These are phyloP conservation scores for Royoungia palumana DNA, from an alignment of 768 basidiomycete genomes.

Conservation along the genomic window DNA sequence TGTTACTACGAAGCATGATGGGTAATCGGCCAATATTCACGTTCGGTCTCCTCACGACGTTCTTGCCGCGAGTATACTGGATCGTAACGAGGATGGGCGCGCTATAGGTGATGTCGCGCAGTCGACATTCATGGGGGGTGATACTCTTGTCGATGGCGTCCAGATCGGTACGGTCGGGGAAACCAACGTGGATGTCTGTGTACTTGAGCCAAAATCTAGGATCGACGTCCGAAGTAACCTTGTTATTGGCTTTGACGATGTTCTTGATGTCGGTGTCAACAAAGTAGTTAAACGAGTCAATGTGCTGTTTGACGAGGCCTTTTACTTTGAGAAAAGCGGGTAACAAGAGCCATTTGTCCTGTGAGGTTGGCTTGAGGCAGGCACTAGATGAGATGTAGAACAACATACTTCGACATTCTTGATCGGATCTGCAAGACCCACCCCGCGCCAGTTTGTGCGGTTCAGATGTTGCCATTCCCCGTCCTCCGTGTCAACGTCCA, in stretches of 20 bases:
- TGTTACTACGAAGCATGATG: constrained; percentile 95
- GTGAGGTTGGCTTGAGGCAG: constrained; percentile 3
- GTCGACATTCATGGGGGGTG: constrained; percentile 95
- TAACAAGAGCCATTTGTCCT: constrained; percentile 99
- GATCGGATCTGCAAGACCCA: constrained; percentile 84
- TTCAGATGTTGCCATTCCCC: constrained; percentile 60
- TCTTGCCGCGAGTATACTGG: constrained; percentile 90
- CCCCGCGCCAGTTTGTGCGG: constrained; percentile 64
- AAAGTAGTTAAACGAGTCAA: constrained; percentile 99
- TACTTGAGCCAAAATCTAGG: constrained; percentile 97
- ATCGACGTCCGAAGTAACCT: constrained; percentile 94
- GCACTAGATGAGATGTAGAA: neutral
- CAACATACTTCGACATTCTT: constrained; percentile 81
- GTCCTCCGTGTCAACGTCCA: constrained; percentile 25
- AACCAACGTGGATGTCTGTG: constrained; percentile 90
- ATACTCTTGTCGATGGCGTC: constrained; percentile 75
- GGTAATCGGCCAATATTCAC: constrained; percentile 90
- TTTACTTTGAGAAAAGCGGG: constrained; percentile 98
- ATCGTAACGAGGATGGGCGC: constrained; percentile 93
- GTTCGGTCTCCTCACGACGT: constrained; percentile 76
- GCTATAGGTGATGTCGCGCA: constrained; percentile 92
- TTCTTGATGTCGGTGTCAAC: constrained; percentile 97
- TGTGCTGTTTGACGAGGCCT: constrained; percentile 98
- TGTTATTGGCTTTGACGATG: constrained; percentile 90
- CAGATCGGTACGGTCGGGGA: constrained; percentile 85